Base-by-base conservation (phyloP, 2,329 filamentous ascomycete species). In the Scedosporium boydii region DNA sequence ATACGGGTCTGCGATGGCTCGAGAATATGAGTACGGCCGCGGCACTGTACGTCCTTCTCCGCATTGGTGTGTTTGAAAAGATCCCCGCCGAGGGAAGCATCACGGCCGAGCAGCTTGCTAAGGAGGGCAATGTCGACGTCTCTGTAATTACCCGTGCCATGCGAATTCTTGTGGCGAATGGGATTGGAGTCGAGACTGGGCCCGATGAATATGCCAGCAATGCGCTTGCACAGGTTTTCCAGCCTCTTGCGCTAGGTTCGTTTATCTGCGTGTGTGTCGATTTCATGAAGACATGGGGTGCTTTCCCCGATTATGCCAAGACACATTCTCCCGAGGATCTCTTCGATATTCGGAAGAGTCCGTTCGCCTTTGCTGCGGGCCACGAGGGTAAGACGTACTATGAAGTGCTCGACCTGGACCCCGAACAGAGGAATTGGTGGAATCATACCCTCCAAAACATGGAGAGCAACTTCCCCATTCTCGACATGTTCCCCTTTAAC, bases 201-300 rank as follows among this genome's bases (percentile, higher is more conserved):
- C 65, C 68, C 2, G 68, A 72, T 63, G 65, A 65, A 6, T 75
- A 74, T 61, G 68, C 70, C 14, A 71, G 73, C 58, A 75, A 74
- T 34, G 62, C 65, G n/a, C 65, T 71, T 38, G 74, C 72, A 0
- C 67, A 64, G 27, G 64, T 68, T 6, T 66, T 73, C 51, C 66
- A 69, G 27, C 69, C 72, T 0, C 62, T 68, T 10, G 69, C 64
- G 0, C 61, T 72, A 1, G 73, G 72, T 1, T 66, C 68, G 2
- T 72, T 74, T 61, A 70, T 73, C 60, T 66, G 72, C 46, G 68
- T 75, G 23, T 66, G 65, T 26, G 64, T 71, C 18, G 73, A 74
- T 51, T 72, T 73, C 58, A 69, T 68, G 53, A 69, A 67, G 29
- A 59, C 61, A 41, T 69, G 63, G 63, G 53, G 63, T 27, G 27